phyloP scores from a whole-genome alignment of 1,284 basidiomycete genomes.

The Cryptococcus sp. region DNA sequence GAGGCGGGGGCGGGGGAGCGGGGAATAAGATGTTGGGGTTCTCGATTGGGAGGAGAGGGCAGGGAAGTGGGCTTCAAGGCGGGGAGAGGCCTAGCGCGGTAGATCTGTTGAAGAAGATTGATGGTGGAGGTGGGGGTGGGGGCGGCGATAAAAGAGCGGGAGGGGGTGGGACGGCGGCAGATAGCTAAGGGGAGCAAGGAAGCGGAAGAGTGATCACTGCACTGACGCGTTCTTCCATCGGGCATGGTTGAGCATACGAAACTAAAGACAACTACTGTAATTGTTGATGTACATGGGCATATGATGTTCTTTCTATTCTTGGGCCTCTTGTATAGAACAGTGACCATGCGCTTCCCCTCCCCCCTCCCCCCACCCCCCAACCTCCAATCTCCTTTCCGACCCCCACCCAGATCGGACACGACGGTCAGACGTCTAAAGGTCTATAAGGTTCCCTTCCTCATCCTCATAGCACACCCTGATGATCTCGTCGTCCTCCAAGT shows the following conservation, averaged over 20 bases:
- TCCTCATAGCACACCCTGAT: constrained; percentile 24
- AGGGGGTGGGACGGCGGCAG: no score
- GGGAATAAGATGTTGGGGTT: neutral
- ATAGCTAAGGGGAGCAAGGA: no score
- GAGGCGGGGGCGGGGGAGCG: neutral
- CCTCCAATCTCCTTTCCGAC: no score
- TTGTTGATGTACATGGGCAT: neutral
- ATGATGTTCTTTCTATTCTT: neutral
- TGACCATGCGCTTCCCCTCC: no score
- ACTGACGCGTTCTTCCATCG: no score
- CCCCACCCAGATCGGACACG: neutral
- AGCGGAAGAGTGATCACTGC: no score
- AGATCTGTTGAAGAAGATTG: constrained; percentile 31
- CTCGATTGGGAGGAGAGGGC: neutral
- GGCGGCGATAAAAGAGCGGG: no score
- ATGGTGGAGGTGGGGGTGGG: neutral
- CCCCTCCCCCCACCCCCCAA: no score
- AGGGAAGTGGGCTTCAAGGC: neutral
- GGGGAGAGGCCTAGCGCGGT: constrained; percentile 21
- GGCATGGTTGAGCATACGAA: neutral
- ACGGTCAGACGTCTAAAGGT: constrained; percentile 11
- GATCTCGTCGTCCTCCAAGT: constrained; percentile 26
- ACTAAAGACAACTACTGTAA: neutral
- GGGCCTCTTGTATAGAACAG: neutral
- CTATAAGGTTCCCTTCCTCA: constrained; percentile 26